Percentiles rank a stretch among this genome's conserved stretches.
Evolutionary conservation across 371 early-diverging fungal species (phyloP).

Genomic region (Umbelopsis sp.): DNA sequence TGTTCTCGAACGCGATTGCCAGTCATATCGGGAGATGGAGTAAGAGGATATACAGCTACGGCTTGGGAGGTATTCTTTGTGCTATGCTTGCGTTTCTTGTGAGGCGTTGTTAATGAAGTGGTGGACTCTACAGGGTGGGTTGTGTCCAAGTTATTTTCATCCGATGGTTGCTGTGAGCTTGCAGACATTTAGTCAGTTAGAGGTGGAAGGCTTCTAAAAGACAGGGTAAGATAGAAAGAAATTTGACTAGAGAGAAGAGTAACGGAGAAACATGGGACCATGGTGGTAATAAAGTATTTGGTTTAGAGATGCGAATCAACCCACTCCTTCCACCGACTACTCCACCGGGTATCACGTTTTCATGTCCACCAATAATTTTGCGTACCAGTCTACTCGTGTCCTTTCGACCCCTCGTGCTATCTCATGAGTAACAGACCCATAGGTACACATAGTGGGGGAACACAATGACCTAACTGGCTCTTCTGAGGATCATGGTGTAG

Average conservation of each 20-base stretch:
- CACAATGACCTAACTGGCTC: too few relatives aligned
- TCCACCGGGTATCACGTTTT: conserved; percentile 14
- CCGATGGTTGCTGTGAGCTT: background rate
- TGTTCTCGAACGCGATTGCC: background rate
- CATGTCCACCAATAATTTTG: background rate
- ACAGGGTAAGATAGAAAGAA: background rate
- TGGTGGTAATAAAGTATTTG: too few relatives aligned
- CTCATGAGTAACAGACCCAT: conserved; percentile 9
- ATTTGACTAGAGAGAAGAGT: background rate
- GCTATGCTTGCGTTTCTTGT: conserved; percentile 6
- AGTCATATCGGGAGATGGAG: conserved; percentile 8
- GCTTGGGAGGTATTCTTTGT: background rate
- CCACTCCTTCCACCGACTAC: background rate
- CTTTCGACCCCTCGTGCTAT: conserved; percentile 11
- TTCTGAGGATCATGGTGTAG: too few relatives aligned
- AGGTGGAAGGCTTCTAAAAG: background rate
- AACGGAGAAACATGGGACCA: background rate
- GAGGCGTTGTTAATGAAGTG: background rate
- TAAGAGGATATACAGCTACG: background rate
- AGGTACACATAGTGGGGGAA: background rate
- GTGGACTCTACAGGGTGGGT: background rate
- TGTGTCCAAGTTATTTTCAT: background rate
- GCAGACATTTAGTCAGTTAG: background rate
- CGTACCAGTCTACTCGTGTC: conserved; percentile 16
- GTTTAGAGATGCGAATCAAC: too few relatives aligned